Conservation (phyloP, 805 yeast species). For the Hermanozyma aechmeae region DNA sequence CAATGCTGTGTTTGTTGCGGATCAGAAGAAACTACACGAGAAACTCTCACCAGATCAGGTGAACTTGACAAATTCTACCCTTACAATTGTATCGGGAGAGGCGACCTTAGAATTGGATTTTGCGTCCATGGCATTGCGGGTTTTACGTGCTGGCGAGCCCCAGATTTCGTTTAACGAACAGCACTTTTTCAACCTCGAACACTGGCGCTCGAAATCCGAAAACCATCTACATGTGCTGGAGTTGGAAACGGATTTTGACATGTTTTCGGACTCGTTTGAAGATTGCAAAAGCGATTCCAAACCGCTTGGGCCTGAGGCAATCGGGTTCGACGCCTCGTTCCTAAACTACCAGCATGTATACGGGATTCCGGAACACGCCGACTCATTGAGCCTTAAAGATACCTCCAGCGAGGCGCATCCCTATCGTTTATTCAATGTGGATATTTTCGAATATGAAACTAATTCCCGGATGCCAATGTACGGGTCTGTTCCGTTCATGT, state of each 20-base stretch:
- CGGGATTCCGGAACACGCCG: constrained; percentile 98
- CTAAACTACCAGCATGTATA: constrained; percentile 53
- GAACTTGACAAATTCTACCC: too few species aligned
- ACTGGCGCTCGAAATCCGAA: constrained; percentile 41
- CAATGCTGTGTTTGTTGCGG: constrained; percentile 5
- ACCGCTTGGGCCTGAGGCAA: constrained; percentile 83
- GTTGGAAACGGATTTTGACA: constrained; percentile 55
- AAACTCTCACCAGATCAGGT: too few species aligned
- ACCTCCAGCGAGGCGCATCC: constrained; percentile 55
- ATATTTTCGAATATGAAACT: constrained; percentile 86
- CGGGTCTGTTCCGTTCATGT: constrained; percentile 85
- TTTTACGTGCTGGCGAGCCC: constrained; percentile 21
- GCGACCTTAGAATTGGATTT: background rate
- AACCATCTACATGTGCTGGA: constrained; percentile 20
- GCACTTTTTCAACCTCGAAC: constrained; percentile 74
- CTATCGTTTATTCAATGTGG: constrained; percentile 85
- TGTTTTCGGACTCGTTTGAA: constrained; percentile 62
- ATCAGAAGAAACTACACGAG: too few species aligned
- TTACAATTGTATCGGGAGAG: background rate
- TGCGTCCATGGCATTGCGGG: background rate
- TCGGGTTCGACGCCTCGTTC: constrained; percentile 71
- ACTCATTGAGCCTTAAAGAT: constrained; percentile 61
- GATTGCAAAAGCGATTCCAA: constrained; percentile 58
- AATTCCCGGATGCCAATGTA: constrained; percentile 86
- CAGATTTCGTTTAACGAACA: constrained; percentile 61